phyloP scores from a whole-genome alignment of 371 early-diverging fungal genomes.

The Apophysomyces elegans region DNA sequence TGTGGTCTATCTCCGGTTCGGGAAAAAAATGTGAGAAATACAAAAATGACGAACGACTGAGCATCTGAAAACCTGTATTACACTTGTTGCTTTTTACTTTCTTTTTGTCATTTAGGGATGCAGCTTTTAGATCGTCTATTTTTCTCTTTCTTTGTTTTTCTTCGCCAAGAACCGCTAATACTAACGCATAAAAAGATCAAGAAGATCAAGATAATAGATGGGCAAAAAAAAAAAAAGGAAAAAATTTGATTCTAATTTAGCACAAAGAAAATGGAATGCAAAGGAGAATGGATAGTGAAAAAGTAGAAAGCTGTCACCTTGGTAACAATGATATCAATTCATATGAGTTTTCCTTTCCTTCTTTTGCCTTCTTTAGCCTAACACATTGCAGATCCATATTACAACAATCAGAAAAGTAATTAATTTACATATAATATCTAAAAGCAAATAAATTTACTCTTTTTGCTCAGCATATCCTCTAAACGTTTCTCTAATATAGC shows the following conservation, averaged over 20 bases:
- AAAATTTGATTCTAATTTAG: no score
- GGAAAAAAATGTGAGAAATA: no score
- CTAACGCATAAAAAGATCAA: not conserved
- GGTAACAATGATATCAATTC: no score
- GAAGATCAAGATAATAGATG: no score
- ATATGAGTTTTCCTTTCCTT: not conserved
- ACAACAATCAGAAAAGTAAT: not conserved
- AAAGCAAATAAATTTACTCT: conserved; percentile 44
- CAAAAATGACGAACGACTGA: no score
- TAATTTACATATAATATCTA: conserved; percentile 19
- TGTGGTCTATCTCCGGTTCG: no score
- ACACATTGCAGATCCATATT: not conserved
- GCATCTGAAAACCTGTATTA: no score
- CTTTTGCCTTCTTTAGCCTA: not conserved
- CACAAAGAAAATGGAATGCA: no score
- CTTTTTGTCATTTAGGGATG: not conserved
- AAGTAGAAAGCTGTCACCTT: no score
- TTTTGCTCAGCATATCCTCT: conserved; percentile 38
- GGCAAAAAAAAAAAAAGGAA: no score
- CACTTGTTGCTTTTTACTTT: no score
- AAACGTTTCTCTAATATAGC: conserved; percentile 30
- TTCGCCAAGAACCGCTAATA: not conserved
- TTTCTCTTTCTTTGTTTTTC: not conserved
- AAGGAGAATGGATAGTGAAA: no score
- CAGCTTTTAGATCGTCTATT: not conserved